These are phyloP conservation scores for Penicillium arizonense DNA, from an alignment of 495 filamentous ascomycete genomes.

Conservation along the genomic window DNA sequence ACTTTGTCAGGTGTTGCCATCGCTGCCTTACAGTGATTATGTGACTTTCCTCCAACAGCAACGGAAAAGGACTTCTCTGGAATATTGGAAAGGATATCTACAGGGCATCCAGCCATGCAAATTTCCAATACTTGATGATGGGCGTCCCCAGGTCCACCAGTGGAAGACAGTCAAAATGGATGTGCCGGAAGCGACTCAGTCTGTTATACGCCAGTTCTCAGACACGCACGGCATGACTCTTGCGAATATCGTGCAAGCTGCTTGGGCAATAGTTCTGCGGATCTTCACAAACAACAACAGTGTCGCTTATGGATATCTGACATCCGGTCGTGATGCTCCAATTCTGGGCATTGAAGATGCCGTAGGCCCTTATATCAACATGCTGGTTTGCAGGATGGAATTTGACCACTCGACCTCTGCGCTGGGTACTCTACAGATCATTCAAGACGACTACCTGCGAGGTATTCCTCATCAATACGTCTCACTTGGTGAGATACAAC, in stretches of 20 bases:
- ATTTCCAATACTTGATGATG: neutral
- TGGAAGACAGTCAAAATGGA: neutral
- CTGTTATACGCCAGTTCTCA: constrained; percentile 40
- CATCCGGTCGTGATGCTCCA: constrained; percentile 24
- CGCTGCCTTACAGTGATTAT: neutral
- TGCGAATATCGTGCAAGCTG: constrained; percentile 28
- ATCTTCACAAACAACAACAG: constrained; percentile 25
- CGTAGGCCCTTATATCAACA: constrained; percentile 20
- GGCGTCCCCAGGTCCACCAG: neutral
- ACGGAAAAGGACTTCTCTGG: neutral
- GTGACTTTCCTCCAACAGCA: neutral
- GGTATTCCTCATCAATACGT: constrained; percentile 31
- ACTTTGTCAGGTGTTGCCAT: neutral
- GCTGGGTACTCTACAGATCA: constrained; percentile 8
- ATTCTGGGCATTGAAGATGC: constrained; percentile 25
- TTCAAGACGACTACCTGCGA: constrained; percentile 34
- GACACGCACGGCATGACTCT: constrained; percentile 20
- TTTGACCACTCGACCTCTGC: neutral
- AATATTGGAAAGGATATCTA: neutral
- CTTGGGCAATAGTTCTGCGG: constrained; percentile 15
- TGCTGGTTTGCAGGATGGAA: neutral
- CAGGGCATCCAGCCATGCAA: neutral
- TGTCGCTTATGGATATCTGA: constrained; percentile 34
- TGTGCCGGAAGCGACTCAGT: constrained; percentile 21
- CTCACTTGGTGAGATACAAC: constrained; percentile 38